Base-by-base conservation (phyloP, 2,329 filamentous ascomycete genomes). In the Aquanectria penicillioides region DNA sequence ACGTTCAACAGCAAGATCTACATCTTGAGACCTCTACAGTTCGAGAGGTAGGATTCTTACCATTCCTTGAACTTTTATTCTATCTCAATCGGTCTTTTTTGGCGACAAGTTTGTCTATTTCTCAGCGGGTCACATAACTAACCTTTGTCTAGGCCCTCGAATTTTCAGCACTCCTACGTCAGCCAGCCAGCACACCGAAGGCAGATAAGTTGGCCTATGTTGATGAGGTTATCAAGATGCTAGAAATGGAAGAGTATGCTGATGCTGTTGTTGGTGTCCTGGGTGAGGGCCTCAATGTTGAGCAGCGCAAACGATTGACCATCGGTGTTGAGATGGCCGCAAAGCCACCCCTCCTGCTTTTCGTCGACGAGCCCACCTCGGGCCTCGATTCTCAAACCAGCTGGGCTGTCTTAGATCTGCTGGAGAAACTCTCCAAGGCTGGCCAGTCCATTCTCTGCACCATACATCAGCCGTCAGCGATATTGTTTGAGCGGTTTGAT, bases 371-470 rank as follows among this genome's bases (percentile, higher is more conserved):
- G 57, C 82, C 82, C 52, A 77, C 83, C 64, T 61, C 78, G 13
- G 85, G 85, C 49, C 78, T 88, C 7, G 85, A 87, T 65, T 78
- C 75, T 2, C 79, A 86, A 78, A 86, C 82, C 37, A 86, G 88
- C 7, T 91, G 88, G 78, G 88, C 89, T 70, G 90, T 91, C 59
- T 83, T 89, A 17, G 84, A 86, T 31, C 88, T 91, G 75, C 76
- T 91, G 15, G 83, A 84, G 51, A 90, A 89, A 62, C 78, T 89
- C 2, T 79, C 84, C 2, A 70, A 79, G 34, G 74, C 71, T 1
- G 80, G 80, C 3, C 80, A 83, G 61, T 78, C 81, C 4, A 74
- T 83, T 6, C 69, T 83, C 0, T 80, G 79, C 44, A 83, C 81
- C 2, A 82, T 83, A 18, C 81, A 83, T 67, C 81, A 83, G 57